A percentile compares a stretch with the other conserved stretches of the same genome.
Evolutionary conservation across 108 stramenopile genomes (phyloP).

Genomic region (Stephanodiscus minutulus): DNA sequence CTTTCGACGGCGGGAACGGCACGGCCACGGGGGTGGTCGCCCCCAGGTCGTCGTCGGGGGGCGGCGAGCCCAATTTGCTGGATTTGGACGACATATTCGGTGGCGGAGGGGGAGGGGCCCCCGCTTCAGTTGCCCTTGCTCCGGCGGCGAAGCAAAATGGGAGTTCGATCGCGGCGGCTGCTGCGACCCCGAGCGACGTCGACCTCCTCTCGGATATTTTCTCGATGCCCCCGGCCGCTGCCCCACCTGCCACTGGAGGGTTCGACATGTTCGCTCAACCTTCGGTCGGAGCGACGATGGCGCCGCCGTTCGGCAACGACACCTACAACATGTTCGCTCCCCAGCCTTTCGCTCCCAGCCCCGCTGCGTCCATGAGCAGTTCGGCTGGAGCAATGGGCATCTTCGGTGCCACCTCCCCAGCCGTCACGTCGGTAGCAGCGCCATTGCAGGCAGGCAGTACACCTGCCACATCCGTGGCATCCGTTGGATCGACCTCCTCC

Average conservation of each 20-base stretch:
- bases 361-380: slow-evolving; percentile 17
- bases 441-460: slow-evolving; percentile 30
- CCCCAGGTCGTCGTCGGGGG: slow-evolving; percentile 31
- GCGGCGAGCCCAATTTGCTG: slow-evolving; percentile 72
- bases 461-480: slow-evolving; percentile 21
- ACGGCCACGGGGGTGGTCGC: slow-evolving; percentile 2
- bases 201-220: slow-evolving; percentile 93
- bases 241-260: slow-evolving; percentile 44
- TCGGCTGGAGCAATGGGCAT: slow-evolving; percentile 45
- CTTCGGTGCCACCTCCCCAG: slow-evolving; percentile 54
- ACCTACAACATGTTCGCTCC: slow-evolving; percentile 69
- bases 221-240: slow-evolving; percentile 62
- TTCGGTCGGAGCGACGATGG: slow-evolving; percentile 26
- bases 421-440: slow-evolving; percentile 29
- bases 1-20: slow-evolving; percentile 42
- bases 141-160: slow-evolving; percentile 48
- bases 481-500: slow-evolving; percentile 46
- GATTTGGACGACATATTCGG: slow-evolving; percentile 96
- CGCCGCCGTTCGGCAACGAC: slow-evolving; percentile 43
- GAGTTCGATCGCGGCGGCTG: slow-evolving; percentile 27
- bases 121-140: slow-evolving; percentile 34
- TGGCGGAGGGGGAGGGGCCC: slow-evolving; percentile 45
- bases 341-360: slow-evolving; percentile 33
- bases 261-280: slow-evolving; percentile 56
- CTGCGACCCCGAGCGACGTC: slow-evolving; percentile 66